phyloP scores from a whole-genome alignment of 306 rosid species.

The Cicer chorassanicum region DNA sequence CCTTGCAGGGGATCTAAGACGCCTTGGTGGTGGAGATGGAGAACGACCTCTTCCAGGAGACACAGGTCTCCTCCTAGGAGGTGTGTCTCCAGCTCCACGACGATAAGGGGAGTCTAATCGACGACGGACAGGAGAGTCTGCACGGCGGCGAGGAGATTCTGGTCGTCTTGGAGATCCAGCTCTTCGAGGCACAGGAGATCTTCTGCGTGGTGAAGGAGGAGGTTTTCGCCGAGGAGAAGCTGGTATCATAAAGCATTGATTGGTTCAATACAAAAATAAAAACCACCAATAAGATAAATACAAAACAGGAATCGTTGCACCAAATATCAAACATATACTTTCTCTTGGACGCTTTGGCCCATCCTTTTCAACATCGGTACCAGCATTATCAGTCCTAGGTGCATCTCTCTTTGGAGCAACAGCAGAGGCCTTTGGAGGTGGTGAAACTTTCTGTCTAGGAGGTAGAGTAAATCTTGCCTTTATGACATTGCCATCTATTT shows the following conservation, averaged over 20 bases:
- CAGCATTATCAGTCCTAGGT: constrained; percentile 71
- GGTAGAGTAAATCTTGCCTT: constrained; percentile 92
- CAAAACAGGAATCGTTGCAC: not conserved
- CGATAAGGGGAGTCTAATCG: constrained; percentile 81
- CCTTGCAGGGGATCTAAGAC: constrained; percentile 87
- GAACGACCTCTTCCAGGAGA: constrained; percentile 91
- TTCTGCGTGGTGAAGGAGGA: constrained; percentile 79
- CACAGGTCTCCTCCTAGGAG: constrained; percentile 85
- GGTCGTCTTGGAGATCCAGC: constrained; percentile 86
- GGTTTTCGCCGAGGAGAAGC: constrained; percentile 86
- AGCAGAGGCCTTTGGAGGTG: constrained; percentile 69
- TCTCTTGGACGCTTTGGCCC: constrained; percentile 83
- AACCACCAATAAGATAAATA: not conserved
- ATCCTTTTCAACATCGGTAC: constrained; percentile 78
- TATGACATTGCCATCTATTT: constrained; percentile 92
- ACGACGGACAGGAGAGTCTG: constrained; percentile 77
- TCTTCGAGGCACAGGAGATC: constrained; percentile 85
- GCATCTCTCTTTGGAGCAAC: constrained; percentile 76
- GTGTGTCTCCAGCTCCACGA: constrained; percentile 80
- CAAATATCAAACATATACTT: constrained; percentile 53
- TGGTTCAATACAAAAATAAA: constrained; percentile 40
- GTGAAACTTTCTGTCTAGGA: constrained; percentile 76
- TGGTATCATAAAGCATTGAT: constrained; percentile 45
- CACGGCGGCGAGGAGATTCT: constrained; percentile 82
- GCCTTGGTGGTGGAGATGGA: constrained; percentile 79